A percentile compares a stretch with the other conserved stretches of the same genome.
These are phyloP conservation scores for Megacollybia platyphylla DNA, from an alignment of 1,284 basidiomycete genomes.

Conservation along the genomic window DNA sequence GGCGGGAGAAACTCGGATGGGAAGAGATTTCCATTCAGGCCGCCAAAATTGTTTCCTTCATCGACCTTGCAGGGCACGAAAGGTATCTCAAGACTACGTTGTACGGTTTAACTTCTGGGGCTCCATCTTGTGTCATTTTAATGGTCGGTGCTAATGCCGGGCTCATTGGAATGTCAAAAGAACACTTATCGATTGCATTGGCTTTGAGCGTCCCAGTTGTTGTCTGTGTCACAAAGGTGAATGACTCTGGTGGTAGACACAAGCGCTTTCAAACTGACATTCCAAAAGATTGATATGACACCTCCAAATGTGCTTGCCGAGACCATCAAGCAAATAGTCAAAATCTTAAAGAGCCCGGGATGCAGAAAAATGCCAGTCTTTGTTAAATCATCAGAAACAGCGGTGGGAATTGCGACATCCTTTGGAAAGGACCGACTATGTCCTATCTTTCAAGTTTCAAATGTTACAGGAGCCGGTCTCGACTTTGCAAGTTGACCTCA, in stretches of 20 bases:
- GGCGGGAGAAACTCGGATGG: slow-evolving; percentile 86
- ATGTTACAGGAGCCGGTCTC: slow-evolving; percentile 90
- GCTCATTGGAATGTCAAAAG: slow-evolving; percentile 96
- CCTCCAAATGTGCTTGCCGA: slow-evolving; percentile 83
- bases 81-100: slow-evolving; percentile 88
- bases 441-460: slow-evolving; percentile 89
- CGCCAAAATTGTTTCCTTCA: slow-evolving; percentile 92
- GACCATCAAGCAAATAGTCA: slow-evolving; percentile 86
- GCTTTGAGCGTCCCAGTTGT: slow-evolving; percentile 91
- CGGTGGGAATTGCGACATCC: slow-evolving; percentile 64
- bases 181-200: slow-evolving; percentile 89
- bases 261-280: slow-evolving; percentile 3
- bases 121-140: slow-evolving; percentile 91
- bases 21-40: slow-evolving; percentile 89
- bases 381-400: slow-evolving; percentile 61
- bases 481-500: slow-evolving; percentile 38
- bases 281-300: slow-evolving; percentile 88
- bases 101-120: slow-evolving; percentile 88
- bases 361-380: slow-evolving; percentile 74
- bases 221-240: slow-evolving; percentile 88
- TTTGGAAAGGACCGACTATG: slow-evolving; percentile 71
- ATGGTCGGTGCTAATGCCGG: slow-evolving; percentile 96
- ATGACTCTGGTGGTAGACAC: slow-evolving; percentile 4
- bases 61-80: slow-evolving; percentile 87
- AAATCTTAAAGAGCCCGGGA: slow-evolving; percentile 89